Conservation (phyloP, 2,329 filamentous ascomycete species). For the Hypoxylon sp. region DNA sequence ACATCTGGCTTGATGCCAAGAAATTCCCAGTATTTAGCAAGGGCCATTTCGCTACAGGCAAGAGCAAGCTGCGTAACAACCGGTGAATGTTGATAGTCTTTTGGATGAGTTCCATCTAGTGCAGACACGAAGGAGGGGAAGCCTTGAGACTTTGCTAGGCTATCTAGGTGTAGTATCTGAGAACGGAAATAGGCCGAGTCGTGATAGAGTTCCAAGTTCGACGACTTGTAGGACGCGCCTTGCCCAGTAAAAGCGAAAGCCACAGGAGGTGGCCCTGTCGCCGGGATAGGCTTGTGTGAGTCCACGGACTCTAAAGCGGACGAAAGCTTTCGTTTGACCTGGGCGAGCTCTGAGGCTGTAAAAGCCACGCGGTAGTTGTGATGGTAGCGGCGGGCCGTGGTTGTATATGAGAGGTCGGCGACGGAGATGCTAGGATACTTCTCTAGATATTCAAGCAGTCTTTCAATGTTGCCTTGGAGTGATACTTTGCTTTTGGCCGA, state of each 20-base stretch:
- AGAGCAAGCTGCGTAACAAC: slow-evolving; percentile 52
- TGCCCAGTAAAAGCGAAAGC: slow-evolving; percentile 64
- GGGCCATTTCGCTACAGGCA: slow-evolving; percentile 56
- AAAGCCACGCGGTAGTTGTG: slow-evolving; percentile 66
- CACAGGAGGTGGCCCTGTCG: slow-evolving; percentile 47
- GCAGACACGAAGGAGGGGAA: slow-evolving; percentile 56
- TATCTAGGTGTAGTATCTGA: slow-evolving; percentile 55
- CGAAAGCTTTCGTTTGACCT: neutral
- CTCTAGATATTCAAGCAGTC: slow-evolving; percentile 66
- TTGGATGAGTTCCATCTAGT: slow-evolving; percentile 3
- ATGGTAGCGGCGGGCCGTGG: slow-evolving; percentile 73
- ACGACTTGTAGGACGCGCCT: slow-evolving; percentile 55
- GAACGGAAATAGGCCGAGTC: slow-evolving; percentile 53
- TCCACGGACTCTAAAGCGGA: slow-evolving; percentile 32
- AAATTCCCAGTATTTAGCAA: slow-evolving; percentile 57
- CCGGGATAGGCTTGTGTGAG: slow-evolving; percentile 44
- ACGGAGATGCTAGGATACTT: slow-evolving; percentile 64
- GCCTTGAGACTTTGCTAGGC: slow-evolving; percentile 50
- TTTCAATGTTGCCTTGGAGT: slow-evolving; percentile 68
- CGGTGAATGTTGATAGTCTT: neutral
- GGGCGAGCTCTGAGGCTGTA: slow-evolving; percentile 53
- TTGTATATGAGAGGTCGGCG: slow-evolving; percentile 73
- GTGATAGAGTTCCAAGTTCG: slow-evolving; percentile 55
- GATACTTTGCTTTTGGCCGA: slow-evolving; percentile 65
- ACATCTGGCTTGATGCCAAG: slow-evolving; percentile 59